These are phyloP conservation scores for Pseudocercospora pini-densiflorae DNA, from an alignment of 2,329 filamentous ascomycete genomes.

Conservation along the genomic window DNA sequence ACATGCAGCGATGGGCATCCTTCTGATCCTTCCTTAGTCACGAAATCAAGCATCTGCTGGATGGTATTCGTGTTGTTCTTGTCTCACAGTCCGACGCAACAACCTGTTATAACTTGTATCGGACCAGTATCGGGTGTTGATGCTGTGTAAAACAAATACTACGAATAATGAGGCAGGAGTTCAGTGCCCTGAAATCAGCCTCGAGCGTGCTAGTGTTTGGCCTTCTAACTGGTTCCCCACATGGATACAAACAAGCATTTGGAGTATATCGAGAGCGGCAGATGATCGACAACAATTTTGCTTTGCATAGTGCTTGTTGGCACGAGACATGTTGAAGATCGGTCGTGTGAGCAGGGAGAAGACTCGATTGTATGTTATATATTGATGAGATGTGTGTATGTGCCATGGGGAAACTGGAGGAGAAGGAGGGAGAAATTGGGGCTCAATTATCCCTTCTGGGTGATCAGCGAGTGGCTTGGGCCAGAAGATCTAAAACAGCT, in stretches of 20 bases:
- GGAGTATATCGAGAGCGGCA: slow-evolving; percentile 1
- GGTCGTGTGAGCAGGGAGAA: not conserved
- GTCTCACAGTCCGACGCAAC: not conserved
- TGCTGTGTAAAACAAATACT: too few species aligned
- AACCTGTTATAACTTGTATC: too few species aligned
- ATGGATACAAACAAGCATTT: slow-evolving; percentile 4
- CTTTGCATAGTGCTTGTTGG: not conserved
- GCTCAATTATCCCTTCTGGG: too few species aligned
- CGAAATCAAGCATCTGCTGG: too few species aligned
- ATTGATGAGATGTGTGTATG: not conserved
- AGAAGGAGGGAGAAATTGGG: too few species aligned
- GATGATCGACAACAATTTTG: not conserved
- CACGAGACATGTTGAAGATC: not conserved
- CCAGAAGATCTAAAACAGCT: too few species aligned
- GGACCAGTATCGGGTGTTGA: too few species aligned
- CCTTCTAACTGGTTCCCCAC: not conserved
- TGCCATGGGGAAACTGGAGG: too few species aligned
- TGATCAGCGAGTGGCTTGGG: not conserved
- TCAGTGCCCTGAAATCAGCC: not conserved
- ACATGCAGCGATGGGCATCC: not conserved
- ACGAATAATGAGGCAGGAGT: not conserved
- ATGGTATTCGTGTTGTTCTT: too few species aligned
- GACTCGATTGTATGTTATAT: not conserved
- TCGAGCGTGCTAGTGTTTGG: not conserved
- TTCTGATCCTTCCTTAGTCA: not conserved